Evolutionary conservation across 1,139 yeast species (phyloP).

Genomic region (Taphrina confusa): DNA sequence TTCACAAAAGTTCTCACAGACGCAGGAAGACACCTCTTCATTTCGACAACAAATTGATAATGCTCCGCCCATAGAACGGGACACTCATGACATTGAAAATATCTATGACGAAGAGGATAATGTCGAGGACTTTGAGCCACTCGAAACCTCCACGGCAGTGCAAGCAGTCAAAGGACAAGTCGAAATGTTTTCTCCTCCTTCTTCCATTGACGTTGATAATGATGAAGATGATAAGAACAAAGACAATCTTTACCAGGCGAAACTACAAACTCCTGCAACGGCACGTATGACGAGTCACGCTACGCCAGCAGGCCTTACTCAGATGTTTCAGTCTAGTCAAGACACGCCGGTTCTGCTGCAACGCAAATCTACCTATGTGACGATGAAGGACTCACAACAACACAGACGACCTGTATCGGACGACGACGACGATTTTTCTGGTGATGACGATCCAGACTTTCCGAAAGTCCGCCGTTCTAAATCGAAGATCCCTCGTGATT

Average conservation of each 20-base stretch:
- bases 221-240: neutral
- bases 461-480: conserved; percentile 9
- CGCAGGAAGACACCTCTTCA: conserved; percentile 31
- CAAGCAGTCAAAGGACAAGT: neutral
- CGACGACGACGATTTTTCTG: conserved; percentile 6
- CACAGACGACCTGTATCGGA: conserved; percentile 3
- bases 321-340: conserved; percentile 29
- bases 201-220: conserved; percentile 5
- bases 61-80: conserved; percentile 17
- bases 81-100: conserved; percentile 3
- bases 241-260: no score
- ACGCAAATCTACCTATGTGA: conserved; percentile 28
- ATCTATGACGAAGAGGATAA: neutral
- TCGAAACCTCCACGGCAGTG: conserved; percentile 11
- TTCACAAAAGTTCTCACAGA: conserved; percentile 19
- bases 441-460: conserved; percentile 30
- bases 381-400: conserved; percentile 29
- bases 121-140: neutral
- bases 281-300: conserved; percentile 5
- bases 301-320: conserved; percentile 27
- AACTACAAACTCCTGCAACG: conserved; percentile 1
- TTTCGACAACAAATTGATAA: conserved; percentile 21
- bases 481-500: neutral
- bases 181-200: conserved; percentile 1
- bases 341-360: conserved; percentile 32